A percentile compares a stretch with the other conserved stretches of the same genome.
Conservation (phyloP, 2,329 filamentous ascomycete species). For the Penicillium thymicola region DNA sequence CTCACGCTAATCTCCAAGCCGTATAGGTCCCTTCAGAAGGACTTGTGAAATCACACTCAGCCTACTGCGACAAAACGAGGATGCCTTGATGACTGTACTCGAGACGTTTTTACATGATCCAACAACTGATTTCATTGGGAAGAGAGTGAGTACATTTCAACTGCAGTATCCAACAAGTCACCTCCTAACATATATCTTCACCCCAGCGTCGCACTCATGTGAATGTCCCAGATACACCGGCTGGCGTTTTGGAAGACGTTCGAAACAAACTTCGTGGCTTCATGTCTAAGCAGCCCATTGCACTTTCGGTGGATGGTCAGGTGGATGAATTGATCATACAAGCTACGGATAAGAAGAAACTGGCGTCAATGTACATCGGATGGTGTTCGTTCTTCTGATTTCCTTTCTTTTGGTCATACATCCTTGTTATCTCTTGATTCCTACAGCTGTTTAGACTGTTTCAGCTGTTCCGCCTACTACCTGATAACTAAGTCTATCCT, state of each 20-base stretch:
- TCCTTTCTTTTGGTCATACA: background rate
- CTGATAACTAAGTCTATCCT: background rate
- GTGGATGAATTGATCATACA: slow-evolving; percentile 92
- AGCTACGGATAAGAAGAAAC: slow-evolving; percentile 73
- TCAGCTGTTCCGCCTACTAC: background rate
- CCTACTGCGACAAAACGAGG: slow-evolving; percentile 84
- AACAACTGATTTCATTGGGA: slow-evolving; percentile 85
- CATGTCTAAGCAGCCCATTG: slow-evolving; percentile 82
- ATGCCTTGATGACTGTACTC: slow-evolving; percentile 94
- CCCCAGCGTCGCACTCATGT: slow-evolving; percentile 49
- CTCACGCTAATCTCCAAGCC: slow-evolving; percentile 3
- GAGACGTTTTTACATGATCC: slow-evolving; percentile 98
- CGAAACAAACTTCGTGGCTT: slow-evolving; percentile 81
- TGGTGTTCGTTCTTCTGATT: slow-evolving; percentile 70
- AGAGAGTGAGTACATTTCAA: slow-evolving; percentile 48
- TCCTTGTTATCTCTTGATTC: background rate
- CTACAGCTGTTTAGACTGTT: background rate
- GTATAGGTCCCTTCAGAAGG: slow-evolving; percentile 71
- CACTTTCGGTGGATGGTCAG: slow-evolving; percentile 91
- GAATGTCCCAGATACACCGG: slow-evolving; percentile 62
- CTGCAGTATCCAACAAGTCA: background rate
- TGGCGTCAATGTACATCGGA: slow-evolving; percentile 95
- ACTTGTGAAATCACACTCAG: slow-evolving; percentile 84
- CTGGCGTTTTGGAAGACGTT: slow-evolving; percentile 85
- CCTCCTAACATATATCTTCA: background rate